Conservation (phyloP, 768 basidiomycete genomes). For the Xerocomus potaroensis region DNA sequence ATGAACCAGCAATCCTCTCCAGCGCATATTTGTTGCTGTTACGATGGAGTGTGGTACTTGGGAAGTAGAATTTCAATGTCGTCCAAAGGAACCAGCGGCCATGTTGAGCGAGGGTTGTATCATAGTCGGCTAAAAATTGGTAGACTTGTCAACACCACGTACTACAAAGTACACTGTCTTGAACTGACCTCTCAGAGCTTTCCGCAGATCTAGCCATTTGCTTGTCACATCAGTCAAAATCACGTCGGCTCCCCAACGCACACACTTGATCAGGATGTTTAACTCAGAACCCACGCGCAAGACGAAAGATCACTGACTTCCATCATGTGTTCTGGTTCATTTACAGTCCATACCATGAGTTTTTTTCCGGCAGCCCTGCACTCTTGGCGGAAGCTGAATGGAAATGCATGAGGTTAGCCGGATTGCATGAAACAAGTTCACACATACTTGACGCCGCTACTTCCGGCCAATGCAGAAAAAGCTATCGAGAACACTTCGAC, state of each 20-base stretch:
- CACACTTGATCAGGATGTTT: constrained; percentile 44
- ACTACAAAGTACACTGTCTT: not conserved
- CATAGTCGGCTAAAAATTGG: constrained; percentile 60
- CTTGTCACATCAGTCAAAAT: constrained; percentile 76
- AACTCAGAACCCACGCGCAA: not conserved
- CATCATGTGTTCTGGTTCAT: constrained; percentile 84
- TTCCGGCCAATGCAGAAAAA: constrained; percentile 65
- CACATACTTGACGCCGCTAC: constrained; percentile 66
- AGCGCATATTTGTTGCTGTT: constrained; percentile 31
- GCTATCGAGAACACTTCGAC: constrained; percentile 85
- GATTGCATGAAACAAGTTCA: not conserved
- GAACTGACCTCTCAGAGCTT: constrained; percentile 49
- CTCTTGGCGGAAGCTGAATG: constrained; percentile 67
- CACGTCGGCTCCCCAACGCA: constrained; percentile 72
- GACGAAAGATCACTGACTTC: constrained; percentile 49
- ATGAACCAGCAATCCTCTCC: constrained; percentile 53
- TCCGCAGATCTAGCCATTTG: constrained; percentile 62
- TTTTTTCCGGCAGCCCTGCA: constrained; percentile 77
- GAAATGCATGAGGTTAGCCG: constrained; percentile 3
- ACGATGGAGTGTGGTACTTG: constrained; percentile 35
- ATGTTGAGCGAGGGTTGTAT: constrained; percentile 57
- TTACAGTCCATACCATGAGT: constrained; percentile 96
- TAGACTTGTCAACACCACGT: not conserved
- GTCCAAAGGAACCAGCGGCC: constrained; percentile 76
- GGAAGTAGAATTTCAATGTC: constrained; percentile 54